A percentile compares a stretch with the other conserved stretches of the same genome.
Evolutionary conservation across 306 rosid species (phyloP).

Genomic region (Castanea mollissima): DNA sequence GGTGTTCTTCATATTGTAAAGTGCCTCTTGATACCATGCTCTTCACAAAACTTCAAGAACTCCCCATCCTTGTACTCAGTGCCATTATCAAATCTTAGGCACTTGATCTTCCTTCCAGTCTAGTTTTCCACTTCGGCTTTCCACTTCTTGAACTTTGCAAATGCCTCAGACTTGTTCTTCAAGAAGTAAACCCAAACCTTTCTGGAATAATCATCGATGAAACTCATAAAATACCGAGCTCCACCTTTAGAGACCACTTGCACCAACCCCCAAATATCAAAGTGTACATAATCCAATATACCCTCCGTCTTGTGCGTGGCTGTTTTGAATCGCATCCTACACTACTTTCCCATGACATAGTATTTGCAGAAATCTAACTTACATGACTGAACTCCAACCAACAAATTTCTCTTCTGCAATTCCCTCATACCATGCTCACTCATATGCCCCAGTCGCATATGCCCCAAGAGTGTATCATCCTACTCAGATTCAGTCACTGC

Average conservation of each 20-base stretch:
- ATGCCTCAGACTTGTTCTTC: background rate
- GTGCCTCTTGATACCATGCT: background rate
- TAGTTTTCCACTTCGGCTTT: background rate
- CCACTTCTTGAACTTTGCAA: background rate
- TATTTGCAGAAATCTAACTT: no score
- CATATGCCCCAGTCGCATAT: no score
- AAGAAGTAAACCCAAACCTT: background rate
- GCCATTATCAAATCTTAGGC: background rate
- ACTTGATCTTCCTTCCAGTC: background rate
- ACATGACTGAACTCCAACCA: no score
- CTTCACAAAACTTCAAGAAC: background rate
- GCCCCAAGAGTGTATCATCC: no score
- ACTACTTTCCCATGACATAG: no score
- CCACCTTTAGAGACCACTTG: background rate
- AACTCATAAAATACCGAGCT: background rate
- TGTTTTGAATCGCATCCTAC: no score
- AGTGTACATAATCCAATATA: no score
- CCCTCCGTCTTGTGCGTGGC: no score
- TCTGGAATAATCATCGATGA: background rate
- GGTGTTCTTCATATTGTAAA: background rate
- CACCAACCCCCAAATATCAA: background rate
- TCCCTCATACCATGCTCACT: no score
- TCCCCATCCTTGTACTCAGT: background rate
- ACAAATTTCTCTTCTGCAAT: no score
- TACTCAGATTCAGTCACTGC: no score